Percentiles rank a stretch among this genome's conserved stretches.
Evolutionary conservation across 192 early-diverging fungal species (phyloP).

Genomic region (Funneliformis mosseae): DNA sequence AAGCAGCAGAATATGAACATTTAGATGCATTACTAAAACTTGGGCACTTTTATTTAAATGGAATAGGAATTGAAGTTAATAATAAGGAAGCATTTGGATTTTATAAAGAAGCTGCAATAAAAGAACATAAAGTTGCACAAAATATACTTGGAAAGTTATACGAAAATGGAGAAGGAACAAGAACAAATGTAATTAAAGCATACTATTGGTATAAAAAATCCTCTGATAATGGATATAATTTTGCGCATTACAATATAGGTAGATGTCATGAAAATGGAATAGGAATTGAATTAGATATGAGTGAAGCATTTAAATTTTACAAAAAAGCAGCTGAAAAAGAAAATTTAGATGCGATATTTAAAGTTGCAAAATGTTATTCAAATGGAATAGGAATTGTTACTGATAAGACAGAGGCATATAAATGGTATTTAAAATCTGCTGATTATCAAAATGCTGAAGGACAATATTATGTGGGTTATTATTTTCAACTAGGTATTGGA

Average conservation of each 20-base stretch:
- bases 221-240: constrained; percentile 72
- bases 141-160: constrained; percentile 14
- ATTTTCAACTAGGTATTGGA: constrained; percentile 74
- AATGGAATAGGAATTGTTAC: constrained; percentile 47
- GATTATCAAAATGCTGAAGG: constrained; percentile 60
- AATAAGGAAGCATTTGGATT: not conserved
- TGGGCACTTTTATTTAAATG: no score
- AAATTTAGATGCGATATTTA: constrained; percentile 50
- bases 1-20: no score
- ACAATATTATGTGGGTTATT: constrained; percentile 72
- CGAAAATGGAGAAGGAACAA: not conserved
- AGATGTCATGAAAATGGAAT: constrained; percentile 68
- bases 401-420: constrained; percentile 40
- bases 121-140: constrained; percentile 44
- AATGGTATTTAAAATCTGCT: constrained; percentile 60
- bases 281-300: constrained; percentile 54
- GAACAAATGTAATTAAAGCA: constrained; percentile 48
- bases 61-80: not conserved
- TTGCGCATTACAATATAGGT: constrained; percentile 64
- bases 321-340: constrained; percentile 46
- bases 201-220: constrained; percentile 67
- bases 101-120: constrained; percentile 1
- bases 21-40: no score
- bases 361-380: constrained; percentile 50
- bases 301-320: constrained; percentile 68